Percentiles rank a stretch among this genome's conserved stretches.
Evolutionary conservation across 1,284 basidiomycete species (phyloP).

Genomic region (Golubevia pallescens): DNA sequence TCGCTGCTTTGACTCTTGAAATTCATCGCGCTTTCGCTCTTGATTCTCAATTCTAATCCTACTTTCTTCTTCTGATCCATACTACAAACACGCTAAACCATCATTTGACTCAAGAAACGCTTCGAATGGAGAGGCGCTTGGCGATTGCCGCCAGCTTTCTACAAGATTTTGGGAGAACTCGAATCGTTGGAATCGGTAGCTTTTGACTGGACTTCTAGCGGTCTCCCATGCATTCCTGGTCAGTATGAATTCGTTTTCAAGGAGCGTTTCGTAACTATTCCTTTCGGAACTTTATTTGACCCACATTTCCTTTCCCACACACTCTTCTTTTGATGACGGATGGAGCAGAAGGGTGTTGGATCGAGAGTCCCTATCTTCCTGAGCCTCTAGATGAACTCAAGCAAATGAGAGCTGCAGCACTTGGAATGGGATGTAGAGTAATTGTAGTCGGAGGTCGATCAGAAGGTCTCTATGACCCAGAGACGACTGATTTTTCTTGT

Average conservation of each 20-base stretch:
- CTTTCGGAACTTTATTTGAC: too few species aligned
- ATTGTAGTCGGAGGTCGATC: neutral
- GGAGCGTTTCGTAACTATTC: too few species aligned
- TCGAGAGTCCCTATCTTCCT: neutral
- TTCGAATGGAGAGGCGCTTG: neutral
- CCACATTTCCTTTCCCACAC: too few species aligned
- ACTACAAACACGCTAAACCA: neutral
- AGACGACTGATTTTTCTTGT: neutral
- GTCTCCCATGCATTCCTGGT: neutral
- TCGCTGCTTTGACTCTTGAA: too few species aligned
- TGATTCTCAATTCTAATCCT: neutral
- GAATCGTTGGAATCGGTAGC: neutral
- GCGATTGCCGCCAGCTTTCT: too few species aligned
- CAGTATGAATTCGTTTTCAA: neutral
- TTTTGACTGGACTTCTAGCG: neutral
- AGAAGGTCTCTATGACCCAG: neutral
- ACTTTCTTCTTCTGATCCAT: neutral
- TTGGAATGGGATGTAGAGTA: neutral
- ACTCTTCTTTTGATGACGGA: neutral
- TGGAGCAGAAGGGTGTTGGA: neutral
- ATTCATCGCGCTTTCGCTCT: too few species aligned
- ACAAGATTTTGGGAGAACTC: neutral
- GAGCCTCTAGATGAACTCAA: neutral
- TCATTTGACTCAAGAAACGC: neutral
- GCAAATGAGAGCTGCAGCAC: neutral